Evolutionary conservation across 805 yeast species (phyloP).

Genomic region (Myxozyma nipponensis): DNA sequence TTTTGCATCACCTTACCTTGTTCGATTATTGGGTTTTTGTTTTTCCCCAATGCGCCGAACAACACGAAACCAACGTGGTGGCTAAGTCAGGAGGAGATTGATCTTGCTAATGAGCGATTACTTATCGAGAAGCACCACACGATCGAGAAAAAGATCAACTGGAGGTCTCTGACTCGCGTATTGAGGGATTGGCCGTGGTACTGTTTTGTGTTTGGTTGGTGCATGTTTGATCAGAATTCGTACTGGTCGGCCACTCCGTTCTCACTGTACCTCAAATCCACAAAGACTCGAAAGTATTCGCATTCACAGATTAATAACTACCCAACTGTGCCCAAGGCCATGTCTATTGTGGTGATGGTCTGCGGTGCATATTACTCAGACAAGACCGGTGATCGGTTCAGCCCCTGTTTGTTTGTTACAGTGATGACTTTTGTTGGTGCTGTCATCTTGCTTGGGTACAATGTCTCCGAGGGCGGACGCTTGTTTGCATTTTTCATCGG

Average conservation of each 20-base stretch:
- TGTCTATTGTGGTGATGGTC: conserved; percentile 37
- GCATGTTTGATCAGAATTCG: conserved; percentile 17
- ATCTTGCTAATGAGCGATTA: conserved; percentile 36
- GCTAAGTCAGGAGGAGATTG: conserved; percentile 37
- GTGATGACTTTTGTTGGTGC: conserved; percentile 69
- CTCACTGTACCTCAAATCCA: conserved; percentile 40
- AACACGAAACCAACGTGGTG: conserved; percentile 35
- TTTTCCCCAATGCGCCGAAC: conserved; percentile 56
- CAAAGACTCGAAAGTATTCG: conserved; percentile 35
- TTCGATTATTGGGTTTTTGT: conserved; percentile 41
- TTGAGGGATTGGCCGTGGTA: conserved; percentile 40
- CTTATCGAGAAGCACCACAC: conserved; percentile 31
- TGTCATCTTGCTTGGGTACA: conserved; percentile 57
- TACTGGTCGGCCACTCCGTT: conserved; percentile 26
- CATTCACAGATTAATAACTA: conserved; percentile 40
- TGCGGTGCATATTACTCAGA: conserved; percentile 19
- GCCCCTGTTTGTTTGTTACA: conserved; percentile 60
- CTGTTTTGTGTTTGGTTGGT: conserved; percentile 31
- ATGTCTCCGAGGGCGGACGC: conserved; percentile 18
- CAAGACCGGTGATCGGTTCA: conserved; percentile 22
- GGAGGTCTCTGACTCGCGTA: conserved; percentile 35
- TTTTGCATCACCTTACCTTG: conserved; percentile 46
- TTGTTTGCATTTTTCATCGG: conserved; percentile 11
- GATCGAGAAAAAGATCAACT: conserved; percentile 31
- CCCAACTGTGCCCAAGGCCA: conserved; percentile 43